Evolutionary conservation across 2,329 filamentous ascomycete species (phyloP).

Genomic region (Xylariomycetidae sp.): DNA sequence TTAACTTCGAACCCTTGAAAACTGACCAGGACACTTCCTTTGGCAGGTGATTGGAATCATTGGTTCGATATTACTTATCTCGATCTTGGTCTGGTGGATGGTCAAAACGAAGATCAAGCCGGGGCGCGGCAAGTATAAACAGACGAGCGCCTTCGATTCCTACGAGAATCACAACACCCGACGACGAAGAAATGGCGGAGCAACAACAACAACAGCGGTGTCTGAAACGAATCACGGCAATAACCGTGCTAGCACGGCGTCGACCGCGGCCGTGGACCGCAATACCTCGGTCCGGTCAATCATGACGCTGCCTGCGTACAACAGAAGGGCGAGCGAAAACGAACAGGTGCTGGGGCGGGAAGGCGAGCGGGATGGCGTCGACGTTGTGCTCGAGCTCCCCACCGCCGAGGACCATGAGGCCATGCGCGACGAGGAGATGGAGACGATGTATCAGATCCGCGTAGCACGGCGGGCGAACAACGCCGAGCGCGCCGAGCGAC

Average conservation of each 20-base stretch:
- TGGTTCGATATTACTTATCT: conserved; percentile 11
- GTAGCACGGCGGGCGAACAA: conserved; percentile 68
- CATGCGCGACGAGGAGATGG: conserved; percentile 85
- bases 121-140: conserved; percentile 28
- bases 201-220: neutral
- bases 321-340: conserved; percentile 61
- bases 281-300: conserved; percentile 87
- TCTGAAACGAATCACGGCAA: neutral
- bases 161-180: conserved; percentile 3
- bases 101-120: conserved; percentile 15
- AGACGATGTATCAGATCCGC: conserved; percentile 83
- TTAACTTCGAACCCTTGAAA: neutral
- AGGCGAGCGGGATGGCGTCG: conserved; percentile 86
- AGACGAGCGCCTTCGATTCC: conserved; percentile 12
- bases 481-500: conserved; percentile 70
- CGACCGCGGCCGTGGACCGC: conserved; percentile 54
- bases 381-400: conserved; percentile 81
- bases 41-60: conserved; percentile 18
- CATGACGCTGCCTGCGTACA: conserved; percentile 87
- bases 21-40: neutral
- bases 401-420: conserved; percentile 72
- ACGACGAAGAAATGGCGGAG: neutral
- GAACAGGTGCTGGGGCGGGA: conserved; percentile 83
- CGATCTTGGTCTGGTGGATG: conserved; percentile 10
- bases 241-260: conserved; percentile 18